Percentiles rank a stretch among this genome's conserved stretches.
Evolutionary conservation across 108 stramenopile genomes (phyloP).

Genomic region (Nitzschia inconspicua): DNA sequence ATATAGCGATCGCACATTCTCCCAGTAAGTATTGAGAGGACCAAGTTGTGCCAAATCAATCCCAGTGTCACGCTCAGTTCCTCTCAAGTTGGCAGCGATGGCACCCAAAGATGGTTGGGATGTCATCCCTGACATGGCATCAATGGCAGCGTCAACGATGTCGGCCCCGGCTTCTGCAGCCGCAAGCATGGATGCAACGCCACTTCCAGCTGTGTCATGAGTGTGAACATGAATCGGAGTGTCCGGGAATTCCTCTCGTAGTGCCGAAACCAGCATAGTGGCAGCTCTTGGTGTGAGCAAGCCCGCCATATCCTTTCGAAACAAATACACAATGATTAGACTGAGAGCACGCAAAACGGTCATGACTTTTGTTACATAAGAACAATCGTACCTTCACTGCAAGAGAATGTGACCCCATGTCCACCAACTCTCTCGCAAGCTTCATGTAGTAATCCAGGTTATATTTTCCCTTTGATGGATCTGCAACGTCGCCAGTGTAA

Average conservation of each 20-base stretch:
- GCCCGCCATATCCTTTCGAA: constrained; percentile 86
- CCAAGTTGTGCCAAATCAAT: constrained; percentile 52
- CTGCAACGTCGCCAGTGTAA: constrained; percentile 94
- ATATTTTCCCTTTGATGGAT: constrained; percentile 78
- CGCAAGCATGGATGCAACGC: constrained; percentile 92
- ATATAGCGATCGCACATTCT: constrained; percentile 82
- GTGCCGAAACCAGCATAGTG: constrained; percentile 62
- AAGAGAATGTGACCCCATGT: constrained; percentile 80
- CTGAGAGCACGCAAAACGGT: background rate
- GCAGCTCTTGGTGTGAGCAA: constrained; percentile 87
- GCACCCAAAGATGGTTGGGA: constrained; percentile 93
- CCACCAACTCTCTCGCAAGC: constrained; percentile 66
- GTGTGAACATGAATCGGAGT: constrained; percentile 96
- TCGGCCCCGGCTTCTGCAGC: constrained; percentile 89
- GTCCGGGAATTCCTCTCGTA: constrained; percentile 85
- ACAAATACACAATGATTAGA: background rate
- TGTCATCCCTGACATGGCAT: constrained; percentile 91
- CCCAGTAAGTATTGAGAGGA: constrained; percentile 83
- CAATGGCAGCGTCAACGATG: constrained; percentile 86
- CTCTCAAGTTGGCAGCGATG: constrained; percentile 69
- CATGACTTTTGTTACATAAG: background rate
- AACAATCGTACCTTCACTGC: constrained; percentile 71
- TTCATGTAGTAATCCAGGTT: constrained; percentile 92
- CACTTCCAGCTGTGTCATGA: constrained; percentile 94
- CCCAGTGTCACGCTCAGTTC: constrained; percentile 85